phyloP scores from a whole-genome alignment of 2,329 filamentous ascomycete genomes.

The Orbilia oligospora region DNA sequence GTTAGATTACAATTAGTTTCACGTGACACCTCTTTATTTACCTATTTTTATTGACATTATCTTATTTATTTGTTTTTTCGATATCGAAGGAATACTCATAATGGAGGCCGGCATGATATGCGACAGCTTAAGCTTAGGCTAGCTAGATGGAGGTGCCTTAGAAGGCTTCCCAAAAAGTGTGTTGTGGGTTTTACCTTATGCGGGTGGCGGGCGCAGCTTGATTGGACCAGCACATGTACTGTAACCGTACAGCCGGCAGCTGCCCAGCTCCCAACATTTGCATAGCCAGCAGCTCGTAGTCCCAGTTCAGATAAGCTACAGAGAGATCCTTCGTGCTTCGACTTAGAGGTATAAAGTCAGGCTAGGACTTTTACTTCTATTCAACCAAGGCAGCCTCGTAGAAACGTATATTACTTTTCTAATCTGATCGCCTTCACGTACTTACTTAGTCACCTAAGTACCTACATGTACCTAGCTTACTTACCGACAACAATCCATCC shows the following conservation, averaged over 20 bases:
- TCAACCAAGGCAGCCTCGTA: background rate
- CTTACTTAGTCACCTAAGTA: too few relatives aligned
- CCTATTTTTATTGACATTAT: too few relatives aligned
- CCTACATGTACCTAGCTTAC: background rate
- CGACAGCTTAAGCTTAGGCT: too few relatives aligned
- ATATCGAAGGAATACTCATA: too few relatives aligned
- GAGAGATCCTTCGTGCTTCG: background rate
- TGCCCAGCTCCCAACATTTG: constrained; percentile 6
- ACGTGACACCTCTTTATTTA: too few relatives aligned
- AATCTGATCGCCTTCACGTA: too few relatives aligned
- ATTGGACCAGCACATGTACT: background rate
- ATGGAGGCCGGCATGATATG: too few relatives aligned
- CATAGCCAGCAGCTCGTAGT: background rate
- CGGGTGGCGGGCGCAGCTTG: constrained; percentile 12
- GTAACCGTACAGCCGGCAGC: too few relatives aligned
- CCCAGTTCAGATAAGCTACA: background rate
- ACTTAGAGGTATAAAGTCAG: background rate
- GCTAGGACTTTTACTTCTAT: background rate
- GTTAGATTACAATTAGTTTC: too few relatives aligned
- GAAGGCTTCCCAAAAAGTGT: background rate
- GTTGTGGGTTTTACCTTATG: background rate
- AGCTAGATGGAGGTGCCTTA: background rate
- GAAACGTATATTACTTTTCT: background rate
- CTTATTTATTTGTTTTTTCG: too few relatives aligned
- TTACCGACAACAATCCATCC: background rate